Percentiles rank a stretch among this genome's conserved stretches.
Evolutionary conservation across 768 basidiomycete species (phyloP).

Genomic region (Pulveroboletus sp.): DNA sequence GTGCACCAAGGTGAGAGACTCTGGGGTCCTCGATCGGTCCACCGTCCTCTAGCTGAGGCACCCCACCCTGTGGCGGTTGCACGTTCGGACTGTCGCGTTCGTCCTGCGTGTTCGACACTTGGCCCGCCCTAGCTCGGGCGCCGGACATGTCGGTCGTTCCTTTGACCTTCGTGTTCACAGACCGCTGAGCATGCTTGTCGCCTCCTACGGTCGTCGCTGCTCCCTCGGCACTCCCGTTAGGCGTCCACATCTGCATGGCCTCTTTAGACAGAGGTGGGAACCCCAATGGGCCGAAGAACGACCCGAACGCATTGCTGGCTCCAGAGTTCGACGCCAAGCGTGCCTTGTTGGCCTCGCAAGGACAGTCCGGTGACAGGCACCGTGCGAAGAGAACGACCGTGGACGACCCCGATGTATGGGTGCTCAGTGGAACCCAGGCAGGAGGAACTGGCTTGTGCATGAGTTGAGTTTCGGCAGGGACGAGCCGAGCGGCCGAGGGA

Average conservation of each 20-base stretch:
- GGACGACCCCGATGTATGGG: not conserved
- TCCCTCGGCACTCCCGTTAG: not conserved
- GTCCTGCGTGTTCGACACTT: not conserved
- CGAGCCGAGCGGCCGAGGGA: too few species aligned
- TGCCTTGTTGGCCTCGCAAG: slow-evolving; percentile 8
- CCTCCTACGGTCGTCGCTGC: not conserved
- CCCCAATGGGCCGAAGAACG: too few species aligned
- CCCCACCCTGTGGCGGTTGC: not conserved
- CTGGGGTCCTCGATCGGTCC: slow-evolving; percentile 10
- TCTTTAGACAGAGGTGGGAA: too few species aligned
- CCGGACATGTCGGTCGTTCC: not conserved
- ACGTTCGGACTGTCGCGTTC: not conserved
- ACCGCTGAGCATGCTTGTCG: not conserved
- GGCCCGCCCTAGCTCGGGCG: not conserved
- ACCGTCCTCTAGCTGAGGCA: not conserved
- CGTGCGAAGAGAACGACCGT: slow-evolving; percentile 7
- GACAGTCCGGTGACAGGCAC: slow-evolving; percentile 13
- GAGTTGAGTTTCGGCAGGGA: too few species aligned
- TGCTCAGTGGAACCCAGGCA: not conserved
- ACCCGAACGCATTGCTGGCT: not conserved
- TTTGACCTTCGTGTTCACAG: not conserved
- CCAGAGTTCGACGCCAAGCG: not conserved
- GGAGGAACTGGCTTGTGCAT: not conserved
- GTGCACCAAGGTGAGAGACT: slow-evolving; percentile 1
- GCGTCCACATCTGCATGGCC: not conserved